Base-by-base conservation (phyloP, 179 eudicot species). In the Camellia oleifera region DNA sequence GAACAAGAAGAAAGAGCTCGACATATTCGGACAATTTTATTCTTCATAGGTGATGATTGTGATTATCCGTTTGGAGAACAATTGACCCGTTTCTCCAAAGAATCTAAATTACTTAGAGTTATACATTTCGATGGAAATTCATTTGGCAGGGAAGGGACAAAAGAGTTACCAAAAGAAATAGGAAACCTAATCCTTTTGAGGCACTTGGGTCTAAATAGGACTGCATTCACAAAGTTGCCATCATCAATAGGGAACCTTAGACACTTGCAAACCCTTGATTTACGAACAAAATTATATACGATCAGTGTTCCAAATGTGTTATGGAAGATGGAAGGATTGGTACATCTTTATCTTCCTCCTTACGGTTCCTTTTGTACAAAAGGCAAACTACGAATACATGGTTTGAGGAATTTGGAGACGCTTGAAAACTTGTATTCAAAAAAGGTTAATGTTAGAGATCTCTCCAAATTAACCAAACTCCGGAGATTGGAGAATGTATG, bases 71-170 rank as follows among this genome's bases (percentile, higher is more conserved):
- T 1, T 14, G 65, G 7, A 4, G 23, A 61, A 14, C 18, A 14
- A n/a, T 11, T 15, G 67, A 56, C 4, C 1, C 1, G 2, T 11
- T 11, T 13, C 12, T 23, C 15, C 18, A 65, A 61, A 2, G 50
- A 63, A 18, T 84, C 77, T 53, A 80, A 62, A 42, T 48, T 48
- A 0, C 52, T 87, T 10, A 82, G 87, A 78, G 85, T 85, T 46
- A 61, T 48, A 48, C 0, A 48, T 48, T 1, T 48, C 0, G 52
- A 2, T 48, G 52, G 5, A 48, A 26, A 26, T 26, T 0, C 3
- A 48, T 1, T 4, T 48, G 2, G 3, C 52, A 4, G 0, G 0
- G 52, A 2, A 4, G 52, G 52, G 0, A 7, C 7, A 48, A 48
- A 48, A 48, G 52, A 48, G 52, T 48, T 48, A 48, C 52, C 52